phyloP scores from a whole-genome alignment of 176 grass and related monocot species.

The Pharus latifolius region DNA sequence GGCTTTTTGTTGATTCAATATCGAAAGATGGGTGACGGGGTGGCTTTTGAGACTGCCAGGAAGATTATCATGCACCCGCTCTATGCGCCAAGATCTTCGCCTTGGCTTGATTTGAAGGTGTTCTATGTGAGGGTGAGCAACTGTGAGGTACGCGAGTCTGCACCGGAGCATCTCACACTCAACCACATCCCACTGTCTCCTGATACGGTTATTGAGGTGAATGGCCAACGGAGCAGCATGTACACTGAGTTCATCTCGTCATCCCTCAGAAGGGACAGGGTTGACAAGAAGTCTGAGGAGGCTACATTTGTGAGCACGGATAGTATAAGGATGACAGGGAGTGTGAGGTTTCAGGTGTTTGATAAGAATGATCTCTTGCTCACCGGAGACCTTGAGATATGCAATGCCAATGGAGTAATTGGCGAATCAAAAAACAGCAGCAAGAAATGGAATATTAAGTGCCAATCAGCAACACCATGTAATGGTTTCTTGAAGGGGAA shows the following conservation, averaged over 20 bases:
- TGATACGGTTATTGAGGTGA: conserved; percentile 84
- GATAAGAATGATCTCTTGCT: conserved; percentile 70
- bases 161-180: conserved; percentile 56
- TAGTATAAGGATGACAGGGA: conserved; percentile 84
- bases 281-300: conserved; percentile 73
- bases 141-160: conserved; percentile 52
- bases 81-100: conserved; percentile 58
- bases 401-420: conserved; percentile 41
- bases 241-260: conserved; percentile 68
- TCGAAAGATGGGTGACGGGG: conserved; percentile 20
- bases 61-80: conserved; percentile 94
- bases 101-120: conserved; percentile 84
- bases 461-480: conserved; percentile 29
- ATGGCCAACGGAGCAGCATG: conserved; percentile 77
- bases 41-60: conserved; percentile 48
- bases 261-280: conserved; percentile 71
- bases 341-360: conserved; percentile 80
- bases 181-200: conserved; percentile 72
- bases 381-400: conserved; percentile 59
- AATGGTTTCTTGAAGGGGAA: conserved; percentile 60
- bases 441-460: conserved; percentile 88
- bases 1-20: neutral
- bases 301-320: conserved; percentile 90
- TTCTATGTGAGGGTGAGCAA: conserved; percentile 87
- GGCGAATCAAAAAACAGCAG: conserved; percentile 33